phyloP scores from a whole-genome alignment of 2,329 filamentous ascomycete genomes.

The Clonostachys solani region DNA sequence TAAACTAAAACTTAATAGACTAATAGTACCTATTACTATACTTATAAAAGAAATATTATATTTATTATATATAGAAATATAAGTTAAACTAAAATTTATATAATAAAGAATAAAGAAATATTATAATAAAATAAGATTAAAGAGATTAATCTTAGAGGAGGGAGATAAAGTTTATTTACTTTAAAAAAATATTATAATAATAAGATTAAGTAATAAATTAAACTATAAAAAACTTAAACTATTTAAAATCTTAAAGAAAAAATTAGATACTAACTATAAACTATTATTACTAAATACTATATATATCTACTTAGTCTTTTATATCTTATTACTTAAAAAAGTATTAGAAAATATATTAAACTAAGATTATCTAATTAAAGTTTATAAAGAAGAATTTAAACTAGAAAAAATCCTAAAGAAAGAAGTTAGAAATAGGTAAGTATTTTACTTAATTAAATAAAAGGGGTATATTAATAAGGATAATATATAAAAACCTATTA shows the following conservation, averaged over 20 bases:
- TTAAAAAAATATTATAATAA: constrained; percentile 5
- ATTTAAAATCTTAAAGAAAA: too few species aligned
- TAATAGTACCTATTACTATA: background rate
- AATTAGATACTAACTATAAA: too few species aligned
- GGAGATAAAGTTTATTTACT: constrained; percentile 6
- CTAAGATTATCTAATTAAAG: constrained; percentile 1
- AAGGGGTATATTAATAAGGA: background rate
- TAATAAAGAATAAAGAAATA: background rate
- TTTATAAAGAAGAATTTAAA: background rate
- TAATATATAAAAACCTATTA: background rate
- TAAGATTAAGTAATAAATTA: constrained; percentile 1
- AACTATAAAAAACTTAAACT: too few species aligned
- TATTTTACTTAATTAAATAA: background rate
- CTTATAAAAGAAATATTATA: background rate
- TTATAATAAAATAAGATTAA: constrained; percentile 2
- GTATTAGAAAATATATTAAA: constrained; percentile 6
- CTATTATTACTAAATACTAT: too few species aligned
- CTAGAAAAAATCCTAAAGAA: background rate
- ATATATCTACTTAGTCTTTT: too few species aligned
- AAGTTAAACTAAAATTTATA: background rate
- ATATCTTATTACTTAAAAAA: too few species aligned
- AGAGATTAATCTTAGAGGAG: constrained; percentile 3
- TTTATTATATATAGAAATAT: background rate
- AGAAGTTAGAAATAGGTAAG: background rate
- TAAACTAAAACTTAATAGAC: background rate